A percentile compares a stretch with the other conserved stretches of the same genome.
Evolutionary conservation across 75 land plant genomes (phyloP).

Genomic region (Pseudotsuga menziesii): DNA sequence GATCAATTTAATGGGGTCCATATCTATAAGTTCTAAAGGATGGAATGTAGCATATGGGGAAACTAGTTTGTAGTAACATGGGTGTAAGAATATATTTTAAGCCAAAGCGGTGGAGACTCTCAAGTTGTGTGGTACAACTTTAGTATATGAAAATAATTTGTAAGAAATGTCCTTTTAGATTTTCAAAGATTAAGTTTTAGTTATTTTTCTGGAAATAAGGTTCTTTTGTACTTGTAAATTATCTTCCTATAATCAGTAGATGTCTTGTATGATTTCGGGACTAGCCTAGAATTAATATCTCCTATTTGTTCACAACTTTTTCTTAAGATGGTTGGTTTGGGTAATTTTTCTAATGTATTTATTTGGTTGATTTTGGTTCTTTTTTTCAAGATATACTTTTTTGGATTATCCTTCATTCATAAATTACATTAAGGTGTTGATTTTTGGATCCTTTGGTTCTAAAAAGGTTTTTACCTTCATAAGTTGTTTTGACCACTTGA

Average conservation of each 20-base stretch:
- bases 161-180: background rate
- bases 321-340: slow-evolving; percentile 91
- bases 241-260: slow-evolving; percentile 60
- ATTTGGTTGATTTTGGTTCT: background rate
- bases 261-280: slow-evolving; percentile 88
- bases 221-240: slow-evolving; percentile 12
- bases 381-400: background rate
- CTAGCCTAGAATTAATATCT: slow-evolving; percentile 90
- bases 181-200: background rate
- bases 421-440: background rate
- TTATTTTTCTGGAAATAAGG: slow-evolving; percentile 1
- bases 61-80: slow-evolving; percentile 89
- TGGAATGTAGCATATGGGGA: slow-evolving; percentile 98
- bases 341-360: slow-evolving; percentile 94
- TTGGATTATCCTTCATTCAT: background rate
- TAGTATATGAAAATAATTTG: background rate
- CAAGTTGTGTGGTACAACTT: slow-evolving; percentile 44
- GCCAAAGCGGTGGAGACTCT: slow-evolving; percentile 95
- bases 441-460: background rate
- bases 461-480: background rate
- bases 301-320: slow-evolving; percentile 95
- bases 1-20: background rate
- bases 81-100: slow-evolving; percentile 99
- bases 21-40: slow-evolving; percentile 76
- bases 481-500: slow-evolving; percentile 1